A percentile compares a stretch with the other conserved stretches of the same genome.
Evolutionary conservation across 2,329 filamentous ascomycete genomes (phyloP).

Genomic region (Aspergillus oerlinghausenensis): DNA sequence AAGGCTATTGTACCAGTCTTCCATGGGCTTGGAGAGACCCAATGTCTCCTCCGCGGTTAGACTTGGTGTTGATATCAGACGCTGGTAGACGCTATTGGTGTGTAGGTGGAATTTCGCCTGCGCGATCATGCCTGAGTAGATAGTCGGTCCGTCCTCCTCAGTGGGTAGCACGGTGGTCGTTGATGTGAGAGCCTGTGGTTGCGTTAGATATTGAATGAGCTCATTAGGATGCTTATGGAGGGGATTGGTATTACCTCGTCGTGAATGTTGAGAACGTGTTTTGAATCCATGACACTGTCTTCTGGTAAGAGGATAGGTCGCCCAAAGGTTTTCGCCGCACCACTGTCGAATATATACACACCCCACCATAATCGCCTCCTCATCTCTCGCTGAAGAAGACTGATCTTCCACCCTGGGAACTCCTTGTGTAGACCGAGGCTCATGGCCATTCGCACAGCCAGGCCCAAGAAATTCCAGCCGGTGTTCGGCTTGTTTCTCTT

Average conservation of each 20-base stretch:
- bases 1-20: conserved; percentile 40
- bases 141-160: conserved; percentile 36
- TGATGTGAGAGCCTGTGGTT: conserved; percentile 30
- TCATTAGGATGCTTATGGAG: not conserved
- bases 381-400: conserved; percentile 39
- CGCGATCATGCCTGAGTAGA: conserved; percentile 41
- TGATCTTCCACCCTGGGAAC: conserved; percentile 45
- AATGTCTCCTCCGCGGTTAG: conserved; percentile 40
- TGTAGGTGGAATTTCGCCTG: conserved; percentile 41
- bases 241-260: conserved; percentile 28
- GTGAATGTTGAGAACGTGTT: conserved; percentile 42
- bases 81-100: conserved; percentile 43
- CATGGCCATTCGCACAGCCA: conserved; percentile 49
- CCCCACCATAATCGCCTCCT: conserved; percentile 41
- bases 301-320: conserved; percentile 45
- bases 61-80: conserved; percentile 40
- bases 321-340: conserved; percentile 49
- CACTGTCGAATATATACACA: conserved; percentile 45
- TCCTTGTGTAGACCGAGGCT: conserved; percentile 49
- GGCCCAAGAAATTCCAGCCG: conserved; percentile 47
- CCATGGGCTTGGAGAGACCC: conserved; percentile 38
- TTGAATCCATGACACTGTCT: conserved; percentile 42
- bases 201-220: not conserved
- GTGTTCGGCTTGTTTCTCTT: conserved; percentile 50
- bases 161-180: conserved; percentile 33